These are phyloP conservation scores for Diaporthe sp. DNA, from an alignment of 2,329 filamentous ascomycete genomes.

Conservation along the genomic window DNA sequence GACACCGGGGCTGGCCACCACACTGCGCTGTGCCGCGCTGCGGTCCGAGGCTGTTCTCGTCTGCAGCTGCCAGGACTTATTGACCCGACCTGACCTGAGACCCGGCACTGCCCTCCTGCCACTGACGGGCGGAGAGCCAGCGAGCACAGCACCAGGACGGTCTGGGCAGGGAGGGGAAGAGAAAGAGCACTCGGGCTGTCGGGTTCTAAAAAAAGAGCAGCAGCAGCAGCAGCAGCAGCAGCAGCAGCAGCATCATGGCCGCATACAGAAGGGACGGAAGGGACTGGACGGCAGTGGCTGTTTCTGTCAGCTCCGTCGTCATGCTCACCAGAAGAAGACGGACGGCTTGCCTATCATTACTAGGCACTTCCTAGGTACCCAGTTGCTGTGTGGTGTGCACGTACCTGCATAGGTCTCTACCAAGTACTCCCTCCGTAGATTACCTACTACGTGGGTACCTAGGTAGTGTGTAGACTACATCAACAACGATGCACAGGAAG, in stretches of 20 bases:
- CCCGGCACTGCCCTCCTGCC: constrained; percentile 19
- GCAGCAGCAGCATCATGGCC: not conserved
- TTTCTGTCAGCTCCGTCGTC: constrained; percentile 26
- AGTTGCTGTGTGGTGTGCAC: not conserved
- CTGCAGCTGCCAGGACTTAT: constrained; percentile 7
- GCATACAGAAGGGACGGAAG: constrained; percentile 16
- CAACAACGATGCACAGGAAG: not conserved
- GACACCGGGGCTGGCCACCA: not conserved
- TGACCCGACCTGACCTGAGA: constrained; percentile 22
- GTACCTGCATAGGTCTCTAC: not conserved
- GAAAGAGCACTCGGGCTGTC: constrained; percentile 8
- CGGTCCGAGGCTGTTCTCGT: constrained; percentile 26
- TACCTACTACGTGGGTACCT: not conserved
- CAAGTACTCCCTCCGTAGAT: not conserved
- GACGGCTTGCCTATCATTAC: not conserved
- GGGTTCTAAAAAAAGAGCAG: constrained; percentile 34
- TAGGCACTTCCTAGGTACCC: not conserved
- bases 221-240: not conserved
- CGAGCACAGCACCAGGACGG: constrained; percentile 1
- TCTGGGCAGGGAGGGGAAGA: not conserved
- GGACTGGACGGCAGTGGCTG: constrained; percentile 17
- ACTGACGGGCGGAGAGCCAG: not conserved
- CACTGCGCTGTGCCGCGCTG: not conserved
- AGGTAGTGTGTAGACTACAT: not conserved
- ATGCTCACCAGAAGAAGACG: not conserved